Conservation (phyloP, 2,329 filamentous ascomycete species). For the Aureobasidium sp. region DNA sequence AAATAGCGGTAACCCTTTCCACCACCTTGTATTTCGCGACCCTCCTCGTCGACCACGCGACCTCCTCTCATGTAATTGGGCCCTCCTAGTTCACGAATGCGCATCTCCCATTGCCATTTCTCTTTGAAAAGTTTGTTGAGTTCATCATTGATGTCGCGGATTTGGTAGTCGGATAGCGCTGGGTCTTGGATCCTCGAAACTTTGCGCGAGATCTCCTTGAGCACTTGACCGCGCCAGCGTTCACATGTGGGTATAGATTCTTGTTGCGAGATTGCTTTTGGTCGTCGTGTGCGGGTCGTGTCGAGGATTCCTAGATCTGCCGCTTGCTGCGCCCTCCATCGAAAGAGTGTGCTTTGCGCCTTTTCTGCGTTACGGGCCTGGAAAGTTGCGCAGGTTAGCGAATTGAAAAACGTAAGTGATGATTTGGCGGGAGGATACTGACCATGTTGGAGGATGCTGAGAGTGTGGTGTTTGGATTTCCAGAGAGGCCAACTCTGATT, state of each 20-base stretch:
- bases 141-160: slow-evolving; percentile 96
- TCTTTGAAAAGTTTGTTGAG: slow-evolving; percentile 99
- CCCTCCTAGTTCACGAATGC: slow-evolving; percentile 90
- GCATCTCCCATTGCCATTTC: slow-evolving; percentile 98
- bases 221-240: slow-evolving; percentile 95
- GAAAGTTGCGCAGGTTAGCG: not conserved
- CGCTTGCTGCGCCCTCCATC: slow-evolving; percentile 95
- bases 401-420: not conserved
- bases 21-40: slow-evolving; percentile 52
- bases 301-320: slow-evolving; percentile 95
- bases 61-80: slow-evolving; percentile 88
- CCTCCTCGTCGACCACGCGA: slow-evolving; percentile 49
- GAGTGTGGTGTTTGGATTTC: not conserved
- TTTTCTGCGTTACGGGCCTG: slow-evolving; percentile 97
- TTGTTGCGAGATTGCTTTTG: slow-evolving; percentile 83
- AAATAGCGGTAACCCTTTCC: slow-evolving; percentile 94
- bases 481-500: no score
- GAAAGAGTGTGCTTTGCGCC: slow-evolving; percentile 71
- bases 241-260: slow-evolving; percentile 80
- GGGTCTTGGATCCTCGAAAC: slow-evolving; percentile 91
- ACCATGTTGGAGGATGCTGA: not conserved
- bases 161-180: slow-evolving; percentile 89
- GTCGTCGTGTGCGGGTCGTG: slow-evolving; percentile 78
- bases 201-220: slow-evolving; percentile 95
- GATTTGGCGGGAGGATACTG: not conserved